Base-by-base conservation (phyloP, 441 rosid genomes). In the Gossypium davidsonii region DNA sequence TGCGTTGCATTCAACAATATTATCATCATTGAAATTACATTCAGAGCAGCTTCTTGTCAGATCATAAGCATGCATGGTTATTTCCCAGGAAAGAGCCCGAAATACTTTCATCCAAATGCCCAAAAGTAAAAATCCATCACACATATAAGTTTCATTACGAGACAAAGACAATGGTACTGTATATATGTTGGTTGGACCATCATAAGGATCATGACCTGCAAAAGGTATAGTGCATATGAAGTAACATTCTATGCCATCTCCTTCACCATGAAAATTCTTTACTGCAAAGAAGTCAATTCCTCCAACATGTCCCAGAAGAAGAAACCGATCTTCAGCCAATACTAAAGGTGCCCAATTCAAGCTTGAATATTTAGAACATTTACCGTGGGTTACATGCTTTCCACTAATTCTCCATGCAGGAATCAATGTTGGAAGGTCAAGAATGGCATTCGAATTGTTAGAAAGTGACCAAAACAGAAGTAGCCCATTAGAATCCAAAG, bases 261-360 rank as follows among this genome's bases (percentile, higher is more conserved):
- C 78, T 65, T 73, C 83, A 62, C 48, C 79, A 78, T 79, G 84
- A 74, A 80, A 78, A 42, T 78, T 67, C 78, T 83, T 84, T 74
- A 95, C 86, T 15, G 89, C 73, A 84, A 92, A 89, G 85, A 90
- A 91, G 83, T 95, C 98, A 64, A 95, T 81, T 73, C 99, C 99
- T 72, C 84, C 84, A 44, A 53, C 81, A 85, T 90, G 92, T 69
- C 97, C 98, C 81, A 83, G 77, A 56, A 94, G 81, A 82, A 92
- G 88, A 77, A 92, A 75, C 68, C 73, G 79, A 68, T 91, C 91
- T 74, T 85, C 89, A 77, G 77, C 78, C 77, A 83, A 76, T 63
- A 85, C 48, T 52, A 90, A 83, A 69, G 99, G 89, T 73, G 90
- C 96, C 99, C 99, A 94, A 53, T 83, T 85, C 83, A 94, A 71